phyloP scores from a whole-genome alignment of 2,329 filamentous ascomycete species.

The Botrytis sinoallii region DNA sequence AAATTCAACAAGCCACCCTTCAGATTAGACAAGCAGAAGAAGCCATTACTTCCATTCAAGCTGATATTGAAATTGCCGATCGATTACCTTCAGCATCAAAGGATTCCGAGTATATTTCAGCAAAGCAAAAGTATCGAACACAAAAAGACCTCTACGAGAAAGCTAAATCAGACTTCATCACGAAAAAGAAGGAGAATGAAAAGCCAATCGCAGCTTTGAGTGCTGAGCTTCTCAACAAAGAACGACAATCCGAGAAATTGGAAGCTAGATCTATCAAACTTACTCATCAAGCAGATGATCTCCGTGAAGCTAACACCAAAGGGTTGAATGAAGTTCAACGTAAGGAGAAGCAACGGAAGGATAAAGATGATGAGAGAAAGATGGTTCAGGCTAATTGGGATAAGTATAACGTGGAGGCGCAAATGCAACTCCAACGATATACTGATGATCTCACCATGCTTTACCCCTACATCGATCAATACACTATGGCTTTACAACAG shows the following conservation, averaged over 20 bases:
- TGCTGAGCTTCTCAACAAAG: constrained; percentile 58
- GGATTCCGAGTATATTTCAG: constrained; percentile 48
- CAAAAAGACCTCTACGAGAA: constrained; percentile 46
- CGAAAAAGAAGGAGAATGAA: constrained; percentile 60
- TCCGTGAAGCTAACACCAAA: constrained; percentile 62
- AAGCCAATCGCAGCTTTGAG: constrained; percentile 60
- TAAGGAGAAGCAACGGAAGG: constrained; percentile 32
- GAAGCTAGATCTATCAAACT: constrained; percentile 68
- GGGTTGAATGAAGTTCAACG: constrained; percentile 43
- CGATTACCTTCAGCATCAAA: constrained; percentile 59
- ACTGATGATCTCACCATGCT: neutral
- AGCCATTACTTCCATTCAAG: constrained; percentile 52
- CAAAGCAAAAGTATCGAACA: constrained; percentile 53
- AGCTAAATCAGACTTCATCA: constrained; percentile 52
- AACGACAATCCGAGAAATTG: constrained; percentile 69
- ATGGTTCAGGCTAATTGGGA: constrained; percentile 31
- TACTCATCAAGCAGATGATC: constrained; percentile 67
- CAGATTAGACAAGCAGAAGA: constrained; percentile 65
- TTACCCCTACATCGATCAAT: neutral
- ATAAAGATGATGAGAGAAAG: constrained; percentile 31
- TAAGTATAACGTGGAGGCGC: constrained; percentile 22
- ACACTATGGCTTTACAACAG: neutral
- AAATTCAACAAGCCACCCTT: constrained; percentile 71
- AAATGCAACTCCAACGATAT: constrained; percentile 16
- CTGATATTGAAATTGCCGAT: constrained; percentile 63